Base-by-base conservation (phyloP, 306 rosid species). In the Ziziphus jujuba region DNA sequence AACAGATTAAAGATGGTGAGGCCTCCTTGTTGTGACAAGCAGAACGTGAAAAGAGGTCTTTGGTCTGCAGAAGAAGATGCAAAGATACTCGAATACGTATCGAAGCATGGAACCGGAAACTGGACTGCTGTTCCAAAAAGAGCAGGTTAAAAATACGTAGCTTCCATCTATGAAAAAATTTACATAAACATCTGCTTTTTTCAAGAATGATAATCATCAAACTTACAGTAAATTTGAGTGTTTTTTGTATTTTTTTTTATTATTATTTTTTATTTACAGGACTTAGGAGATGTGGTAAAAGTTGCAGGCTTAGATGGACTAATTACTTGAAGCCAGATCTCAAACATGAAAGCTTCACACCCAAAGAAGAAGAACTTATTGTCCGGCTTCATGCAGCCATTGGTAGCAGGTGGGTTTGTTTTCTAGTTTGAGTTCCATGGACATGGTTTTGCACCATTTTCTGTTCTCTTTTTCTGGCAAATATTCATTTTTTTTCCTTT, bases 321-420 rank as follows among this genome's bases (percentile, higher is more conserved):
- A 90, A 81, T 71, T 69, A 61, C 74, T 60, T 72, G 50, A 80
- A 75, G 65, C 80, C 81, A 68, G 89, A 93, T 71, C 89, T 86
- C 15, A 87, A 90, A 59, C 74, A 73, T 34, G 89, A 90, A 47
- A 81, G 73, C 71, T 90, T 93, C 81, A 80, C 96, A 49, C 75
- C 84, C 19, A 84, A 93, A 75, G 98, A 93, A 71, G 98, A 93
- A 72, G 96, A 93, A 60, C 59, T 90, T 57, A 86, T 90, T 53
- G 77, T 93, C 38, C 90, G 78, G 84, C 98, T 93, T 80, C 98
- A 93, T 23, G 86, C 97, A 69, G 90, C 98, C 79, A 90, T 93
- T 19, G 98, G 98, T 34, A 93, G 98, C 96, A 90, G 98, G 98
- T 89, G 59, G 50, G 45, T 40, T 11, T 36, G 11, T 36, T 36